Base-by-base conservation (phyloP, 2,329 filamentous ascomycete genomes). In the Calonectria honghensis region DNA sequence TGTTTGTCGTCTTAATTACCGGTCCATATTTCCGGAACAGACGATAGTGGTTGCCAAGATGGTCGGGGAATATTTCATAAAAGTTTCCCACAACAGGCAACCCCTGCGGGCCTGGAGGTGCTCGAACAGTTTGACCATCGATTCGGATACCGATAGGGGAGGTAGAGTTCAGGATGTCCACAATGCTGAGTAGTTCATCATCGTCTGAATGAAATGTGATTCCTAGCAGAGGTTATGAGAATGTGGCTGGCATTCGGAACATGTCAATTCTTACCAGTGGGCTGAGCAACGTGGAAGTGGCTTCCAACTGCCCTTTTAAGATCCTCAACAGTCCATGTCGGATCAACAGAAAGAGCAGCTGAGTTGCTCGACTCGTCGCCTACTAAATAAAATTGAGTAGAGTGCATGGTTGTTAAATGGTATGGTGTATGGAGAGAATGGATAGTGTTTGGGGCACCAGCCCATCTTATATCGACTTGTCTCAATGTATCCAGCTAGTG, bases 31-130 rank as follows among this genome's bases (percentile, higher is more conserved):
- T 61, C 6, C 57, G 32, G 20, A 61, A 61, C 32, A 61, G 35
- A 11, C 57, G 57, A 61, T 61, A 61, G n/a, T 61, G 57, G 16
- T 61, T 61, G 32, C 57, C 57, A 6, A 61, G 57, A 39, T 61
- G 57, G n/a, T 61, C 57, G 32, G 57, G 57, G 3, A 37, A 61
- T 35, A 61, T 61, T 24, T 61, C 57, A 18, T 61, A 61, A 61
- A 27, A 27, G 35, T 61, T 61, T 61, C 57, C 57, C 5, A 61
- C 57, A 14, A 61, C 11, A 27, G 57, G 57, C 35, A 61, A 37
- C 16, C 57, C 57, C 1, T 27, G 32, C 16, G 57, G 57, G 13
- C 57, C 57, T 16, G 57, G 35, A 24, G 57, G 11, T 1, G 39
- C 35, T 61, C 32, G 32, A 16, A 61, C 57, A 13, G 57, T 61